Percentiles rank a stretch among this genome's conserved stretches.
Conservation (phyloP, 1,284 basidiomycete species). For the Malassezia furfur region DNA sequence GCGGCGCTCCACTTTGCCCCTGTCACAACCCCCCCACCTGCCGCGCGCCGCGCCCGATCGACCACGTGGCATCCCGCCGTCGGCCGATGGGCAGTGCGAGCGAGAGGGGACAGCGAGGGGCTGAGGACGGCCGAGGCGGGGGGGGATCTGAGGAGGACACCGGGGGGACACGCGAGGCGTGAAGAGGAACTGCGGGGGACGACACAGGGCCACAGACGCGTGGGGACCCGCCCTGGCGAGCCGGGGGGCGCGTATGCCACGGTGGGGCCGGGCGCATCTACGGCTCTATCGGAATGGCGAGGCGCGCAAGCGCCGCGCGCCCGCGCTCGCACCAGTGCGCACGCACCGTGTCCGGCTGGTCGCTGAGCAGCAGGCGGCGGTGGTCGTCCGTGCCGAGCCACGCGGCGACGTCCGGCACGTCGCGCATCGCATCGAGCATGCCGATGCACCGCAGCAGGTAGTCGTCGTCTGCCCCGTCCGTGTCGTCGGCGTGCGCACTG, state of each 20-base stretch:
- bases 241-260: too few species aligned
- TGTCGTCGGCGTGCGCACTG: neutral
- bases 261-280: too few species aligned
- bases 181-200: too few species aligned
- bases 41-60: neutral
- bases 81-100: neutral
- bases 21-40: too few species aligned
- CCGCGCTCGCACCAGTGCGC: conserved; percentile 4
- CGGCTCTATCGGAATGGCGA: conserved; percentile 8
- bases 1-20: too few species aligned
- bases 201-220: too few species aligned
- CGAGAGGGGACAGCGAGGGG: too few species aligned
- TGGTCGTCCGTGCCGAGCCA: conserved; percentile 27
- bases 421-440: conserved; percentile 32
- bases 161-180: too few species aligned
- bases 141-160: too few species aligned
- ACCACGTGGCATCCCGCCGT: neutral
- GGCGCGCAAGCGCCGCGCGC: conserved; percentile 1
- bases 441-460: conserved; percentile 40
- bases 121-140: too few species aligned
- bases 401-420: conserved; percentile 27
- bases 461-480: conserved; percentile 22
- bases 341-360: neutral
- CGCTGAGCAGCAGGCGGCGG: neutral
- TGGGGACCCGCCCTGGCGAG: too few species aligned